Base-by-base conservation (phyloP, 1,284 basidiomycete species). In the Moesziomyces globuligerus region DNA sequence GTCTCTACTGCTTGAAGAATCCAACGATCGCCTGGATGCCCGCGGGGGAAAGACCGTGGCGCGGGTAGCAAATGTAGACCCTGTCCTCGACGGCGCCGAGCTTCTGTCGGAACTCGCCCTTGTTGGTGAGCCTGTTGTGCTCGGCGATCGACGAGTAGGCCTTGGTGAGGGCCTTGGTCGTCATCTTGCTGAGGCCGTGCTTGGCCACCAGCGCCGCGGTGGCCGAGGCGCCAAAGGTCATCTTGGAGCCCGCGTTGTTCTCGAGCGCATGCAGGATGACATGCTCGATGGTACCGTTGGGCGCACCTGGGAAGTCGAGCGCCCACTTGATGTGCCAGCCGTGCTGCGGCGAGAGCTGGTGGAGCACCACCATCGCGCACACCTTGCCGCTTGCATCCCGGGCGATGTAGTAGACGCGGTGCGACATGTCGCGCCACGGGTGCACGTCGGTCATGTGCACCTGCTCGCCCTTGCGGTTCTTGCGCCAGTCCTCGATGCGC, bases 311-410 rank as follows among this genome's bases (percentile, higher is more conserved):
- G 83, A 88, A 88, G 71, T 86, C 86, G 38, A 88, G 83, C 3
- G 86, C 85, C 86, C 86, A 88, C 77, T 88, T 88, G 80, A 88
- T 85, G 76, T 88, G 87, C 79, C 84, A 86, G 6, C 87, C 87
- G 56, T 86, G 83, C 54, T 82, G 76, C 4, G 86, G 83, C 5
- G 86, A 82, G 15, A 88, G 83, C 78, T 87, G 86, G 9, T 87
- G 86, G 5, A 88, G 79, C 23, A 87, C 87, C 49, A 88, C 86
- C 56, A 88, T 78, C 1, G 84, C 85, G 55, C 72, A 66, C 38
- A 87, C 85, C 77, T 83, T 82, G 25, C 81, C 83, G 8, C 84
- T 75, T 60, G 81, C 81, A 60, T 87, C 84, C 23, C 84, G 80
- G 1, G 86, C 86, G 64, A 86, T 84, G 78, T 86, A 87, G 83